phyloP scores from a whole-genome alignment of 257 asterid genomes.

The Nicotiana knightiana region DNA sequence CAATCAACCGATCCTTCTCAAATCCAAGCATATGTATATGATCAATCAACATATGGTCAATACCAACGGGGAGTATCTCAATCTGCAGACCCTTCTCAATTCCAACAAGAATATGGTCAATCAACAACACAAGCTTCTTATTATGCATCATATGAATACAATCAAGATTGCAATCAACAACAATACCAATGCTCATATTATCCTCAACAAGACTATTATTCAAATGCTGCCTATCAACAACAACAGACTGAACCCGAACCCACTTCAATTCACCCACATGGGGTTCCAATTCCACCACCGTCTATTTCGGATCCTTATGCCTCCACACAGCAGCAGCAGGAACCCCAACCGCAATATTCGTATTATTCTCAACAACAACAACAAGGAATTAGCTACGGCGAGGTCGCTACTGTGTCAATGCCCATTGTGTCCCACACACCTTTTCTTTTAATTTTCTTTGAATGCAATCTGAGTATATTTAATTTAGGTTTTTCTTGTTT shows the following conservation, averaged over 20 bases:
- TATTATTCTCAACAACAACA: not conserved
- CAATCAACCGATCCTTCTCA: slow-evolving; percentile 23
- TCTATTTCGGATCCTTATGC: not conserved
- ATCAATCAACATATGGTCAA: slow-evolving; percentile 24
- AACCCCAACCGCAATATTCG: not conserved
- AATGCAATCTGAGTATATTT: not conserved
- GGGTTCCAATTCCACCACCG: slow-evolving; percentile 26
- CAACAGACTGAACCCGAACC: slow-evolving; percentile 28
- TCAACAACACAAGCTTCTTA: slow-evolving; percentile 17
- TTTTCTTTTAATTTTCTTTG: not conserved
- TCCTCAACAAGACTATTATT: not conserved
- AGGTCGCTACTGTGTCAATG: not conserved
- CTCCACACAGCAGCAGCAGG: not conserved
- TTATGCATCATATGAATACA: not conserved
- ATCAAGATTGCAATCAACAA: slow-evolving; percentile 8
- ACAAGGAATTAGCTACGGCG: not conserved
- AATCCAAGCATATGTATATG: slow-evolving; percentile 4
- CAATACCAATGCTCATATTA: slow-evolving; percentile 25
- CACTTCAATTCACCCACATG: slow-evolving; percentile 44
- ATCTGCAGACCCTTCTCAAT: slow-evolving; percentile 25
- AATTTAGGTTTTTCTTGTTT: not conserved
- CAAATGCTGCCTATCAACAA: slow-evolving; percentile 27
- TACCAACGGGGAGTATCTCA: not conserved
- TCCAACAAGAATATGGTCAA: slow-evolving; percentile 16
- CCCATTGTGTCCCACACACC: not conserved